Evolutionary conservation across 352 stramenopile species (phyloP), one percentile per base, ranked within the genome.

Genomic region (Globisporangium heterothallicum): DNA sequence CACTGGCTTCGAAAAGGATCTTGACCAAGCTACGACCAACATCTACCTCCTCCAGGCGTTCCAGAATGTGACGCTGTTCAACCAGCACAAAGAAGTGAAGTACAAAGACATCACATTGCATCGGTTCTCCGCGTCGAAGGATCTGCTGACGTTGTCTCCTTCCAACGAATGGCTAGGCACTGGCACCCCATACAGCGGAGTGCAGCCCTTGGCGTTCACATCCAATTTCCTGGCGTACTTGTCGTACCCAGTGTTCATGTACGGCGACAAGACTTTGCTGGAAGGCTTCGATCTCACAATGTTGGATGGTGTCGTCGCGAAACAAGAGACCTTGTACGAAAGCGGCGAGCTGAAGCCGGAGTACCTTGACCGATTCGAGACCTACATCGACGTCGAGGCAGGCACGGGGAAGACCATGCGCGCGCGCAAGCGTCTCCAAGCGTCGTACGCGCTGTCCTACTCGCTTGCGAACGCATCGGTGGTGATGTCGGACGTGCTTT

Each of bases 151-250:
- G 27, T 56, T 59, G n/a, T 46, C 48, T 3, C 47, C 64, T 8
- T 49, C 32, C 22, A 83, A 74, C 27, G 59, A 44, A 9, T 41
- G 32, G 9, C 52, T 64, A n/a, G 77, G 77, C 42, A 72, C 65
- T n/a, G 77, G 61, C 16, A 55, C 72, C 34, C 77, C 77, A 0
- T 66, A 86, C 12, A 61, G 85, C 32, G 77, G 77, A 21, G 48
- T 88, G 42, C 77, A 88, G 42, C 65, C 68, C 29, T 45, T 81
- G 55, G 70, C 70, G 49, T 88, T 88, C 61, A 68, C 72, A 59
- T 69, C 52, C 32, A 74, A 74, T 25, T 81, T 88, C 59, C 42
- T 86, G 45, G 70, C 74, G 19, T 88, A 75, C 57, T 57, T 88
- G 36, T 88, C 77, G 42, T 77, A 70, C 18, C 74, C 77, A 25